Evolutionary conservation across 192 early-diverging fungal genomes (phyloP).

Genomic region (Chytriomyces sp.): DNA sequence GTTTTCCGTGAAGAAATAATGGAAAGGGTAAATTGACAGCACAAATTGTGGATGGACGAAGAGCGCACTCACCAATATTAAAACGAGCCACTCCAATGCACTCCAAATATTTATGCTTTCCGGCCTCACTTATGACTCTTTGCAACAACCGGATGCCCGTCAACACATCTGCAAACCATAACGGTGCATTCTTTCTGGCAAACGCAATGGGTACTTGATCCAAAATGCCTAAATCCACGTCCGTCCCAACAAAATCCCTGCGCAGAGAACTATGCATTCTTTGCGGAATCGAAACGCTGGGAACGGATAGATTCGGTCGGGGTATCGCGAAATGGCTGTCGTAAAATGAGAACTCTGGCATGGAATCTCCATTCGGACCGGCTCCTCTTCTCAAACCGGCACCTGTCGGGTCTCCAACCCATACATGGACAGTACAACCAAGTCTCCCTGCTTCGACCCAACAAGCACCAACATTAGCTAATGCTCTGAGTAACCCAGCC

Average conservation of each 20-base stretch:
- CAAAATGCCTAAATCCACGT: background rate
- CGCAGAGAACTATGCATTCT: background rate
- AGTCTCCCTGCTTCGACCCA: slow-evolving; percentile 20
- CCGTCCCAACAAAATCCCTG: background rate
- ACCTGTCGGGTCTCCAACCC: background rate
- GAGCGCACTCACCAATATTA: slow-evolving; percentile 18
- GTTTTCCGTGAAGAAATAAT: background rate
- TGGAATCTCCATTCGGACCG: background rate
- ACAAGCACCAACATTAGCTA: slow-evolving; percentile 12
- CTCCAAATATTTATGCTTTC: background rate
- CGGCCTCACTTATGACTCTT: background rate
- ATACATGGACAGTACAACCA: slow-evolving; percentile 3
- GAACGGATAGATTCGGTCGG: background rate
- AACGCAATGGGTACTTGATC: background rate
- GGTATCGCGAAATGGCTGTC: background rate
- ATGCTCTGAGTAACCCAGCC: background rate
- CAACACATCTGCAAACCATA: slow-evolving; percentile 14
- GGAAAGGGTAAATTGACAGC: background rate
- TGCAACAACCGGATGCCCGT: background rate
- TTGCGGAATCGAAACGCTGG: slow-evolving; percentile 2
- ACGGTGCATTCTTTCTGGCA: background rate
- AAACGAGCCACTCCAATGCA: slow-evolving; percentile 14
- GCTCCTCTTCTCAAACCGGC: background rate
- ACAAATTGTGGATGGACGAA: background rate
- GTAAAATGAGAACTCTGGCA: background rate